Conservation (phyloP, 208 protist species). For the Strigomonas culicis region DNA sequence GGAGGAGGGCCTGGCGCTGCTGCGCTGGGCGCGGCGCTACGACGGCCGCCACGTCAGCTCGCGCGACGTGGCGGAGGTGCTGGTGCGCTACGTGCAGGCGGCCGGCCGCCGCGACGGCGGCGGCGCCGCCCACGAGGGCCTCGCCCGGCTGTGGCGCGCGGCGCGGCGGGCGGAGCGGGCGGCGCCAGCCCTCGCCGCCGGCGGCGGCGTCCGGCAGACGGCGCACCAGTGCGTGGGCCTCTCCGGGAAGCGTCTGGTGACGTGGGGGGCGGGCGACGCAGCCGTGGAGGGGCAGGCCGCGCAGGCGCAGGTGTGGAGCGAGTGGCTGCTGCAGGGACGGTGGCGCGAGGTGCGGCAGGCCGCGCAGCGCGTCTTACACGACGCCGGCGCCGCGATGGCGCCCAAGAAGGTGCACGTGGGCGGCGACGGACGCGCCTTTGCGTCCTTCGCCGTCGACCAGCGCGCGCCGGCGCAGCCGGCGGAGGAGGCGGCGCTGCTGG, state of each 20-base stretch:
- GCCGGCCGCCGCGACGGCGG: constrained; percentile 10
- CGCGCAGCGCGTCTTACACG: no score
- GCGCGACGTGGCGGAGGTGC: background rate
- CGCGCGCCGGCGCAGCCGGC: background rate
- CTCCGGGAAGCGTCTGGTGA: background rate
- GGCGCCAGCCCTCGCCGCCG: background rate
- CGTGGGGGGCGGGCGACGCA: background rate
- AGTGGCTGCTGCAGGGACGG: background rate
- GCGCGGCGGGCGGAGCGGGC: background rate
- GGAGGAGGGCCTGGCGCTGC: background rate
- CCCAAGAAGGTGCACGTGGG: no score
- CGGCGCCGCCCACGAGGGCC: no score
- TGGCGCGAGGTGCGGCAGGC: no score
- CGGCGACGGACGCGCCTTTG: no score
- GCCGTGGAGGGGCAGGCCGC: no score
- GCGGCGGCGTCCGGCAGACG: background rate
- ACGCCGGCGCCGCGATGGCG: no score
- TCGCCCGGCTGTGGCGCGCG: constrained; percentile 9
- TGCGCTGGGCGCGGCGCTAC: background rate
- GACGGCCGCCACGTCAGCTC: constrained; percentile 4
- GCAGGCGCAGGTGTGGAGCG: no score
- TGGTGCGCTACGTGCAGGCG: constrained; percentile 10
- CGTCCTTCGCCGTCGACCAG: no score
- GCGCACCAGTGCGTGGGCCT: background rate
- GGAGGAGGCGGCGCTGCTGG: background rate